Percentiles rank a stretch among this genome's conserved stretches.
phyloP scores from a whole-genome alignment of 345 rosid genomes.

The Capsella bursapastoris region DNA sequence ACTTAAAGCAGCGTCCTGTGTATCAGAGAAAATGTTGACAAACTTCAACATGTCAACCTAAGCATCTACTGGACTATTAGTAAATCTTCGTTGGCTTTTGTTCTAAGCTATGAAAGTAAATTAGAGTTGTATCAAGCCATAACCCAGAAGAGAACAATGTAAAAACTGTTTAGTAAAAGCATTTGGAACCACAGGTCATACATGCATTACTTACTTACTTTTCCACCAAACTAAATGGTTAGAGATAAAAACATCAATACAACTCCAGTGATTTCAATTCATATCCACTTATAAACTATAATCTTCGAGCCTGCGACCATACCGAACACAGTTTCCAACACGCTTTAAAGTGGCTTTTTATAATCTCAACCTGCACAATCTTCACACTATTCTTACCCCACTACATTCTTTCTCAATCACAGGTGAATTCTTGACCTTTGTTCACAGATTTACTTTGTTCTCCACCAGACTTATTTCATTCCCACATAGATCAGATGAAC shows the following conservation, averaged over 20 bases:
- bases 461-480: too few relatives aligned
- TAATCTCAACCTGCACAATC: constrained; percentile 2
- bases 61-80: neutral
- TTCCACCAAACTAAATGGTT: constrained; percentile 6
- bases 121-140: constrained; percentile 2
- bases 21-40: neutral
- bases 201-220: neutral
- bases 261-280: neutral
- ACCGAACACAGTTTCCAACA: neutral
- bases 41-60: neutral
- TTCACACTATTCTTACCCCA: constrained; percentile 1
- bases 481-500: too few relatives aligned
- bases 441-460: too few relatives aligned
- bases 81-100: neutral
- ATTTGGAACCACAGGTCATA: neutral
- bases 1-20: neutral
- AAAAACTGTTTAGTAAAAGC: neutral
- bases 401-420: neutral
- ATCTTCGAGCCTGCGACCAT: neutral
- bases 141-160: constrained; percentile 1
- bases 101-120: constrained; percentile 9
- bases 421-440: too few relatives aligned
- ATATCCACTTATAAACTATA: neutral
- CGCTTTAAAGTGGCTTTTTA: neutral
- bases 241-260: neutral